These are phyloP conservation scores for Diplodia sapinea DNA, from an alignment of 2,329 filamentous ascomycete genomes.

Conservation along the genomic window DNA sequence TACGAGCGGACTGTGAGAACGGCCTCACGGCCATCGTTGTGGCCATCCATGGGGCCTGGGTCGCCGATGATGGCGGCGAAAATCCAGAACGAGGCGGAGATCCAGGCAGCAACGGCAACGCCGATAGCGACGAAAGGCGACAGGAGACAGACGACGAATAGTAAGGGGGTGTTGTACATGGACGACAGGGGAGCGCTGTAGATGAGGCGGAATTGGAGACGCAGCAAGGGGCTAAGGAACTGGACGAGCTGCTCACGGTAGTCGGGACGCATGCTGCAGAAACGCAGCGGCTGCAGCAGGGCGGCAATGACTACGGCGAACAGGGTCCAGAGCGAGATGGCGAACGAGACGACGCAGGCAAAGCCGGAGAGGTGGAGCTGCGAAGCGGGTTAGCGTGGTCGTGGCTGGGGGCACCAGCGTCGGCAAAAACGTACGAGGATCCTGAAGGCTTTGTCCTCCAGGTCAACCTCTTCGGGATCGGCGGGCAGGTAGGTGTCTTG, in stretches of 20 bases:
- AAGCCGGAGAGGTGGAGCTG: conserved; percentile 62
- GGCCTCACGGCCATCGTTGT: conserved; percentile 66
- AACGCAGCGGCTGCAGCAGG: conserved; percentile 59
- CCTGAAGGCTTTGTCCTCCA: conserved; percentile 53
- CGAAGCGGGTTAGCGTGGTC: not conserved
- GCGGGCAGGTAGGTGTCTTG: conserved; percentile 42
- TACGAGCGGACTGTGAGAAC: conserved; percentile 64
- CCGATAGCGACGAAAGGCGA: conserved; percentile 63
- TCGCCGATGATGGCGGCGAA: conserved; percentile 67
- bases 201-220: conserved; percentile 57
- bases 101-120: conserved; percentile 63
- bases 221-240: conserved; percentile 60
- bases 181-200: conserved; percentile 52
- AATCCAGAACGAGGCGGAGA: conserved; percentile 66
- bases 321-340: conserved; percentile 60
- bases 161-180: conserved; percentile 44
- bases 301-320: conserved; percentile 56
- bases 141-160: conserved; percentile 60
- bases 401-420: not conserved
- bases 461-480: conserved; percentile 46
- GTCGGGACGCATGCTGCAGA: conserved; percentile 57
- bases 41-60: conserved; percentile 60
- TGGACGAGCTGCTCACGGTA: conserved; percentile 58
- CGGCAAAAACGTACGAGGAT: conserved; percentile 46
- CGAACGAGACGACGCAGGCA: conserved; percentile 60